These are phyloP conservation scores for Trapa incisa DNA, from an alignment of 345 rosid species.

Conservation along the genomic window DNA sequence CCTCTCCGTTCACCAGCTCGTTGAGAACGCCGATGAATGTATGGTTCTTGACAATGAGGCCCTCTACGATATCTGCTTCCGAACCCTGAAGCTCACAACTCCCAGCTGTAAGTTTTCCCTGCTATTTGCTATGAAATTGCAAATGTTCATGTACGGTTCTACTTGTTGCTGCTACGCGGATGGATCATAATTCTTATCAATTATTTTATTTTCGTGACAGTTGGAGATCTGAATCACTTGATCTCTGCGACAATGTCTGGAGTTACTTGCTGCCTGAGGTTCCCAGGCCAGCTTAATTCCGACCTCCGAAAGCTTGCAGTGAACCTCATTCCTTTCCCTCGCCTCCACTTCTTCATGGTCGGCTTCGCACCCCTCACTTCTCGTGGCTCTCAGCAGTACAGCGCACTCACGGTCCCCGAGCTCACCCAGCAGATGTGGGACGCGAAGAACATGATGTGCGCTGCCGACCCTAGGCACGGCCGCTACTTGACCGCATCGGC, in stretches of 20 bases:
- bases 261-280: constrained; percentile 32
- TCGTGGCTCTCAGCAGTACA: constrained; percentile 64
- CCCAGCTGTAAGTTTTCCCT: constrained; percentile 24
- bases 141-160: too few species aligned
- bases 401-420: constrained; percentile 62
- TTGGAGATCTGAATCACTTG: constrained; percentile 31
- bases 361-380: constrained; percentile 79
- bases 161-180: too few species aligned
- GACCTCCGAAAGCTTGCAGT: constrained; percentile 33
- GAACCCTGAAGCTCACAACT: constrained; percentile 29
- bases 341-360: constrained; percentile 74
- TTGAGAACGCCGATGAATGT: constrained; percentile 34
- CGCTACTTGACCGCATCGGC: constrained; percentile 64
- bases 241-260: constrained; percentile 37
- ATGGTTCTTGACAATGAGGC: constrained; percentile 38
- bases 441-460: constrained; percentile 73
- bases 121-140: background rate
- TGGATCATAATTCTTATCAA: too few species aligned
- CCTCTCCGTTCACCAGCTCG: constrained; percentile 29
- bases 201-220: constrained; percentile 9
- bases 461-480: constrained; percentile 67
- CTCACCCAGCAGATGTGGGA: constrained; percentile 89
- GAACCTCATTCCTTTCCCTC: constrained; percentile 60
- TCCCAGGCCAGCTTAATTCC: constrained; percentile 35
- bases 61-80: constrained; percentile 30